Percentiles rank a stretch among this genome's conserved stretches.
These are phyloP conservation scores for Fusarium nelsonii DNA, from an alignment of 2,329 filamentous ascomycete genomes.

Conservation along the genomic window DNA sequence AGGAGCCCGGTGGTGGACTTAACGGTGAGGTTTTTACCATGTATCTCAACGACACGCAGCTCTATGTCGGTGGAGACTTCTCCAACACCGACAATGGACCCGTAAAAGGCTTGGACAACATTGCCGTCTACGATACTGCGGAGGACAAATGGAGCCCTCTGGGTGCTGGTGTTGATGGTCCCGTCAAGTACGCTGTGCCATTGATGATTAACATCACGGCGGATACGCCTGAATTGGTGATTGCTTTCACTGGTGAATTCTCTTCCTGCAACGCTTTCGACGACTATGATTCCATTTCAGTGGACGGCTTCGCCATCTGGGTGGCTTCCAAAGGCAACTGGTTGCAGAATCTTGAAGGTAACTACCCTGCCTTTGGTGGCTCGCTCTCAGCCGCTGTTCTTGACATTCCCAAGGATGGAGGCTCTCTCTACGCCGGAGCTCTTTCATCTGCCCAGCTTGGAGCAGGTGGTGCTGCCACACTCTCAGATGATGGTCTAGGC, in stretches of 20 bases:
- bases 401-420: constrained; percentile 70
- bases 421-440: constrained; percentile 84
- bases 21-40: constrained; percentile 83
- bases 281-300: constrained; percentile 69
- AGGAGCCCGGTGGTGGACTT: constrained; percentile 77
- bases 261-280: constrained; percentile 76
- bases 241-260: constrained; percentile 87
- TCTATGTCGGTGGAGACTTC: constrained; percentile 91
- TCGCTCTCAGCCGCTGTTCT: constrained; percentile 76
- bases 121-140: constrained; percentile 80
- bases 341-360: constrained; percentile 81
- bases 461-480: constrained; percentile 77
- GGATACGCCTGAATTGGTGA: constrained; percentile 75
- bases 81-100: constrained; percentile 75
- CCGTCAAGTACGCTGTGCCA: constrained; percentile 79
- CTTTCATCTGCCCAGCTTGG: constrained; percentile 80
- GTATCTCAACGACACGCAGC: constrained; percentile 71
- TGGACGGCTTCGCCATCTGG: constrained; percentile 89
- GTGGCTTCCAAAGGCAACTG: constrained; percentile 87
- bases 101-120: constrained; percentile 75
- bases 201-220: constrained; percentile 82
- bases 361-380: constrained; percentile 76
- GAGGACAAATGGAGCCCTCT: constrained; percentile 80
- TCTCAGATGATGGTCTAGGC: constrained; percentile 67
- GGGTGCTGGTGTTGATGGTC: constrained; percentile 87